phyloP scores from a whole-genome alignment of 1,284 basidiomycete species.

The Ustilago sp. region DNA sequence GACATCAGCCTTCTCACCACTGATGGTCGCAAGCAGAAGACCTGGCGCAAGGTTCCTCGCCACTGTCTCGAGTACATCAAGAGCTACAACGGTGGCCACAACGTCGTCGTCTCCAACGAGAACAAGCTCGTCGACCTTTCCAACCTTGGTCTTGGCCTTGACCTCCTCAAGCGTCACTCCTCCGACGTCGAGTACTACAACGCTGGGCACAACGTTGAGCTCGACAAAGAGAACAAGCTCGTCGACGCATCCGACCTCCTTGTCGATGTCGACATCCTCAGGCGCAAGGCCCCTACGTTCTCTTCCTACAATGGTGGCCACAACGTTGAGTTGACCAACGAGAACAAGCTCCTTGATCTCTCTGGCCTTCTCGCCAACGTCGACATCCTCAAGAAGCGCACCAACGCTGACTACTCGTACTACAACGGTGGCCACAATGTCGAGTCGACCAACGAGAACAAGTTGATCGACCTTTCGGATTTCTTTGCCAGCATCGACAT shows the following conservation, averaged over 20 bases:
- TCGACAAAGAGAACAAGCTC: conserved; percentile 41
- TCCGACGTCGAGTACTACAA: conserved; percentile 30
- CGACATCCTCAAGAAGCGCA: conserved; percentile 28
- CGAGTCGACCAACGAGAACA: conserved; percentile 40
- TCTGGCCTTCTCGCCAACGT: conserved; percentile 11
- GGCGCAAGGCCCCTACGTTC: conserved; percentile 24
- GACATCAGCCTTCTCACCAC: conserved; percentile 39
- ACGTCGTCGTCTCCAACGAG: conserved; percentile 46
- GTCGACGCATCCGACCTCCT: conserved; percentile 22
- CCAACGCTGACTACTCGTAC: conserved; percentile 13
- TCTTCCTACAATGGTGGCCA: conserved; percentile 46
- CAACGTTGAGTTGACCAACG: conserved; percentile 36
- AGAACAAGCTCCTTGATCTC: conserved; percentile 31
- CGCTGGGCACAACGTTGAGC: conserved; percentile 36
- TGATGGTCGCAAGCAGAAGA: conserved; percentile 35
- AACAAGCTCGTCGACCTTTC: conserved; percentile 52
- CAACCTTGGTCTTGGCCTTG: conserved; percentile 21
- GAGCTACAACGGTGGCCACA: conserved; percentile 53
- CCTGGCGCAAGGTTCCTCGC: conserved; percentile 26
- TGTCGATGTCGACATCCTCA: conserved; percentile 27
- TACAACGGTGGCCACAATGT: conserved; percentile 50
- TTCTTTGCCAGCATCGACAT: conserved; percentile 23
- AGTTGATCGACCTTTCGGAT: conserved; percentile 32
- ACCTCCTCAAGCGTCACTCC: conserved; percentile 39
- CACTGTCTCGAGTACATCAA: conserved; percentile 53